Base-by-base conservation (phyloP, 495 filamentous ascomycete species). In the Podospora anserina region DNA sequence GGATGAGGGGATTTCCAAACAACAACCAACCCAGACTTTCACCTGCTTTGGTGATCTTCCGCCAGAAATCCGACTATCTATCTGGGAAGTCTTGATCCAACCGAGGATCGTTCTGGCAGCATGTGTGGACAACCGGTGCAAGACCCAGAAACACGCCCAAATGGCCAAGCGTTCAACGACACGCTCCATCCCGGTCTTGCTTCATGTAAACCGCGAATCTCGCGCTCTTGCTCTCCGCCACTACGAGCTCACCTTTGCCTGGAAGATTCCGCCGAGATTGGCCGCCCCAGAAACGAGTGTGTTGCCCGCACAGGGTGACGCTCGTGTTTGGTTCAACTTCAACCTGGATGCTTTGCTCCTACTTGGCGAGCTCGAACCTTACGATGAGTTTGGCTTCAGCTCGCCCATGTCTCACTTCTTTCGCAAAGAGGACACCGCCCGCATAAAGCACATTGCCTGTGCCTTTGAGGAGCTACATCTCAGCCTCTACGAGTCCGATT, bases 51-150 rank as follows among this genome's bases (percentile, higher is more conserved):
- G 76, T 54, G 13, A 26, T 7, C 78, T 85, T 5, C 82, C 83
- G 7, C 11, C 78, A 28, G 82, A 85, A 71, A 77, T 85, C 57
- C 82, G 83, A 23, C 76, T 83, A 58, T 77, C 78, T 67, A 79
- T 85, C 67, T 84, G 81, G 80, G 70, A 76, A 67, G 74, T 70
- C 60, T 66, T 79, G 49, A 69, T 84, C 68, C 76, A 76, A 27
- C 77, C 82, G 27, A 77, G 81, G 62, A 71, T 81, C 60, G 68
- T 82, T 16, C 64, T 72, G 3, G 75, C 71, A 26, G 75, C 76
- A 32, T 81, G 79, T 69, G 64, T 79, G 30, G 72, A 75, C 66
- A 66, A 72, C 15, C 70, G 69, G 53, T 61, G 65, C 69, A 32
- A 56, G 44, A 39, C 53, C 23, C 49, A 63, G 7, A 72, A 72